These are phyloP conservation scores for Limnanthes douglasii DNA, from an alignment of 345 rosid species.

Conservation along the genomic window DNA sequence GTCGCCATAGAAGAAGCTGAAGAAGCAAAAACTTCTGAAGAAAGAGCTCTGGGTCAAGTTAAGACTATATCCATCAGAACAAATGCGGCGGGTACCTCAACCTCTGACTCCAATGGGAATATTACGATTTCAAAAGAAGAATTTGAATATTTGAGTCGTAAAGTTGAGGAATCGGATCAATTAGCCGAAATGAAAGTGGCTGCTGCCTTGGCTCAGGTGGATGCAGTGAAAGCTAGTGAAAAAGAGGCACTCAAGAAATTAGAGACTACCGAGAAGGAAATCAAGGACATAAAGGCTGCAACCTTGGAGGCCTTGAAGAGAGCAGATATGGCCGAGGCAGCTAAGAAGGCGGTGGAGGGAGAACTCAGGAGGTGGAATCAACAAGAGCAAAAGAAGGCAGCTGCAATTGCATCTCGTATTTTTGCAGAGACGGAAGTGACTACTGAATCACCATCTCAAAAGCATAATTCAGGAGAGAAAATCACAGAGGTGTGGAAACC, in stretches of 20 bases:
- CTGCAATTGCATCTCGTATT: constrained; percentile 47
- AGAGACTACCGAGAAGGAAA: constrained; percentile 41
- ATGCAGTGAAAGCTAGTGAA: constrained; percentile 70
- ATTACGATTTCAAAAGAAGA: constrained; percentile 51
- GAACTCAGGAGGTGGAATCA: constrained; percentile 63
- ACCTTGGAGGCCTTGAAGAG: constrained; percentile 39
- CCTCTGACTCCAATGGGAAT: constrained; percentile 52
- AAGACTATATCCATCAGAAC: constrained; percentile 43
- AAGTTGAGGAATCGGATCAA: constrained; percentile 42
- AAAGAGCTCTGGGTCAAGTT: constrained; percentile 40
- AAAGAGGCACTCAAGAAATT: constrained; percentile 46
- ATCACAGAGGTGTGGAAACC: too few relatives aligned
- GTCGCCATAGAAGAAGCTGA: constrained; percentile 52
- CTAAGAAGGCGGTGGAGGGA: constrained; percentile 61
- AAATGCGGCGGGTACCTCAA: constrained; percentile 44
- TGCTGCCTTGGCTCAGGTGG: constrained; percentile 66
- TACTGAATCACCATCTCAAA: constrained; percentile 34
- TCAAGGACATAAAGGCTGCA: constrained; percentile 43
- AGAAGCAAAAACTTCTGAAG: constrained; percentile 50
- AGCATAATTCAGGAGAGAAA: constrained; percentile 25
- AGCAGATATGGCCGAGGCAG: constrained; percentile 77
- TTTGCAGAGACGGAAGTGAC: constrained; percentile 37
- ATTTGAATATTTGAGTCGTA: constrained; percentile 36
- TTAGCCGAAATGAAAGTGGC: constrained; percentile 68
- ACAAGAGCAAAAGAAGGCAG: constrained; percentile 52